Base-by-base conservation (phyloP, 2,329 filamentous ascomycete species). In the Lithohypha guttulata region DNA sequence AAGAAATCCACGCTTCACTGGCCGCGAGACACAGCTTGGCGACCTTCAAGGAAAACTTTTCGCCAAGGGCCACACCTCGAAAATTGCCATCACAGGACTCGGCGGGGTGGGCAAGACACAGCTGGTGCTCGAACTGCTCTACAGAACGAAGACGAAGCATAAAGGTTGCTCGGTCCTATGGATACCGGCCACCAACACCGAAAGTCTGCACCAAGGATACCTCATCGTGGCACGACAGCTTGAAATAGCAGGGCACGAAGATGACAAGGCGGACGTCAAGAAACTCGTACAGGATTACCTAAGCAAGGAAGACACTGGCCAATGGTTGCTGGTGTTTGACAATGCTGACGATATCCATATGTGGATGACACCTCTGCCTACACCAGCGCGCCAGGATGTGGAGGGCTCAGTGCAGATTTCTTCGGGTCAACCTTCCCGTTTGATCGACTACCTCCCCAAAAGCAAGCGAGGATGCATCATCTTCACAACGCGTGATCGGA, bases 271-370 rank as follows among this genome's bases (percentile, higher is more conserved):
- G 9, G 41, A 46, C 26, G 30, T 40, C 10, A 43, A 40, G 34
- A 31, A 39, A 35, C 38, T 48, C 21, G 41, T 41, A 17, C 29
- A 46, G 27, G 23, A 41, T 25, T 13, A 37, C 14, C 37, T 42
- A 21, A 41, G 41, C 22, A 25, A 19, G 21, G 36, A 30, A 10
- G 22, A 23, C 10, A 25, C 21, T 15, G 35, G 50, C 23, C 38
- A 40, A 39, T 49, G 45, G 47, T 44, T 45, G 14, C 45, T 52
- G 20, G 42, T 45, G 27, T 34, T 53, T 21, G 51, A 53, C 43
- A 53, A 53, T 22, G 43, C 45, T 15, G 45, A 48, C 22, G 43
- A 44, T 22, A 39, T 42, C n/a, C 29, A 34, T 11, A 25, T 48
- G 29, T 42, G 22, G 37, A 40, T 17, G 18, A 23, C 22, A 7